Evolutionary conservation across 768 basidiomycete species (phyloP), one percentile per base, ranked within the genome.

Genomic region (Mycena epipterygia): DNA sequence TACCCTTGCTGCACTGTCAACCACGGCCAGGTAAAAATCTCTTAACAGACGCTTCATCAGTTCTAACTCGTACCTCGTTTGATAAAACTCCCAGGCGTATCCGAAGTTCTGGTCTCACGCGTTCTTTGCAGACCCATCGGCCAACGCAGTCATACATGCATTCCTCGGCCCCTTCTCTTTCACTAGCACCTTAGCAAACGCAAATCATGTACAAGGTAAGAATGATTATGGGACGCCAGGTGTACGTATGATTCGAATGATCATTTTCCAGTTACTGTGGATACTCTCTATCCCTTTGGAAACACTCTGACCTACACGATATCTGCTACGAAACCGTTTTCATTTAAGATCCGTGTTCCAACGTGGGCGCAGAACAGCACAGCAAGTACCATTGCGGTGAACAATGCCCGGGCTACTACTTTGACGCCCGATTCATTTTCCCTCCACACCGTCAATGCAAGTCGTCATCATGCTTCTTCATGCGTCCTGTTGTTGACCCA

Each of bases 1-100:
- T 84, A 84, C 64, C 83, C 84, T 1, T 84, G 84, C 67, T 85
- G 84, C 64, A 84, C 84, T 2, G 84, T 84, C 64, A 84, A 84
- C 67, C 84, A 84, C n/a, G n/a, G n/a, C n/a, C n/a, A n/a, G n/a
- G n/a, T n/a, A n/a, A n/a, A n/a, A n/a, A n/a, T n/a, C n/a, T n/a
- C n/a, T n/a, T n/a, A n/a, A n/a, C n/a, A n/a, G n/a, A n/a, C n/a
- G n/a, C n/a, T n/a, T n/a, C n/a, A n/a, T n/a, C n/a, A n/a, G n/a
- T n/a, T n/a, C n/a, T n/a, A n/a, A n/a, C n/a, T n/a, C n/a, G n/a
- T n/a, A n/a, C n/a, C n/a, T n/a, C n/a, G n/a, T n/a, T n/a, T n/a
- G n/a, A n/a, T n/a, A n/a, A n/a, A n/a, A n/a, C 49, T 82, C 82
- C 21, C 81, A 81, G 55, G 84, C 74, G 1, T 84, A 79, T 52